Percentiles rank a stretch among this genome's conserved stretches.
These are phyloP conservation scores for Rosa rugosa DNA, from an alignment of 306 rosid species.

Conservation along the genomic window DNA sequence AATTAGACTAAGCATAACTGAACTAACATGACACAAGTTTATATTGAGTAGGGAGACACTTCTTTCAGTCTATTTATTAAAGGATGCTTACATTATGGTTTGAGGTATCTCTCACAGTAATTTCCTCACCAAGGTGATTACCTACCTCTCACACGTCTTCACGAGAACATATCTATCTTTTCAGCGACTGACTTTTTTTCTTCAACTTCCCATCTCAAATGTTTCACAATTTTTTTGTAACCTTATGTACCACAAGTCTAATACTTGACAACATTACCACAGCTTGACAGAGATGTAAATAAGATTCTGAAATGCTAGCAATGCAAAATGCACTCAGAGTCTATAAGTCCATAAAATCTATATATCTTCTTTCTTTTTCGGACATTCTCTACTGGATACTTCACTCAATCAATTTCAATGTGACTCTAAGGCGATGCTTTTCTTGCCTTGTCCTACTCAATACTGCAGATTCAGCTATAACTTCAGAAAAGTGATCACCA, in stretches of 20 bases:
- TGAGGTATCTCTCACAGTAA: not conserved
- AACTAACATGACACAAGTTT: not conserved
- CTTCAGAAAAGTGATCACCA: not conserved
- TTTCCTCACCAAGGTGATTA: not conserved
- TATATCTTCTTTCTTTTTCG: not conserved
- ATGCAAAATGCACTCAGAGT: not conserved
- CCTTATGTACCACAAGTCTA: not conserved
- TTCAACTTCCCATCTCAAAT: not conserved
- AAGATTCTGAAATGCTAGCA: not conserved
- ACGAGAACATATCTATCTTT: not conserved
- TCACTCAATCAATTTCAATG: not conserved
- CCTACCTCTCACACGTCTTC: not conserved
- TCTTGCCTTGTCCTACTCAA: not conserved
- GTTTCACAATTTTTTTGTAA: not conserved
- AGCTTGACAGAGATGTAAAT: not conserved
- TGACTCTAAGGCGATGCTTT: not conserved
- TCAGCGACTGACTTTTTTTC: not conserved
- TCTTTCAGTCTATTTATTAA: not conserved
- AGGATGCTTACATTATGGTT: not conserved
- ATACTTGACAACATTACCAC: not conserved
- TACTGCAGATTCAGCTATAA: slow-evolving; percentile 1
- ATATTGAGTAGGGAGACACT: not conserved
- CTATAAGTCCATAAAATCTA: not conserved
- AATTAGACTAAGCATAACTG: not conserved
- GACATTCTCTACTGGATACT: not conserved